Evolutionary conservation across 371 early-diverging fungal genomes (phyloP), one percentile per base, ranked within the genome.

Genomic region (Apophysomyces elegans): DNA sequence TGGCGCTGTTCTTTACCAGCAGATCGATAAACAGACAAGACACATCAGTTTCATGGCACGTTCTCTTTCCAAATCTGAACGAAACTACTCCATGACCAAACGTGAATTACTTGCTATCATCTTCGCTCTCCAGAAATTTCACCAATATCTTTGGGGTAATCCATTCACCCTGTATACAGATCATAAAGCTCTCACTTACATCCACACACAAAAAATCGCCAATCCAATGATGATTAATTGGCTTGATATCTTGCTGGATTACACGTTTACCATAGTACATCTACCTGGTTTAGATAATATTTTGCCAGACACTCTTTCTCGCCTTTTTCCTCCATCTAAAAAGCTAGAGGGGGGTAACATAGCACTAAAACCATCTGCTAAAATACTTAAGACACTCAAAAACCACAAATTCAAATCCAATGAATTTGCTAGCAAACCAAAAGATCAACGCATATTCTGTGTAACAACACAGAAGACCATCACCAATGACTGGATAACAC

Each of bases 161-260:
- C 18, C 18, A 18, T 18, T 18, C 18, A 18, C 18, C 18, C 18
- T 18, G 18, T 18, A 18, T 18, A 18, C 18, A 18, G 18, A 18
- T 18, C 18, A 73, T 35, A 65, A 66, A 0, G 66, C 70, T 6
- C 50, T 74, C 0, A 38, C 46, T 1, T 73, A 68, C 45, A 26
- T 78, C 6, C 64, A 71, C 16, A 56, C 68, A 26, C 74, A 78
- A 39, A 67, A 69, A 41, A 39, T 58, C 5, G 47, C 64, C n/a
- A 69, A 70, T 43, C 14, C 73, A 7, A 77, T 72, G 72, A 56
- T 72, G 60, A 64, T 66, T 13, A 59, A 61, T 1, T 78, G 78
- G 73, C 57, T 68, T 0, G 72, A 75, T n/a, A 67, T 62, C 1
- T 16, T 76, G 13, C 21, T 75, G 0, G 43, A 71, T 3, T 73